Percentiles rank a stretch among this genome's conserved stretches.
Evolutionary conservation across 768 basidiomycete genomes (phyloP).

Genomic region (Termitomyces bulborhizus): DNA sequence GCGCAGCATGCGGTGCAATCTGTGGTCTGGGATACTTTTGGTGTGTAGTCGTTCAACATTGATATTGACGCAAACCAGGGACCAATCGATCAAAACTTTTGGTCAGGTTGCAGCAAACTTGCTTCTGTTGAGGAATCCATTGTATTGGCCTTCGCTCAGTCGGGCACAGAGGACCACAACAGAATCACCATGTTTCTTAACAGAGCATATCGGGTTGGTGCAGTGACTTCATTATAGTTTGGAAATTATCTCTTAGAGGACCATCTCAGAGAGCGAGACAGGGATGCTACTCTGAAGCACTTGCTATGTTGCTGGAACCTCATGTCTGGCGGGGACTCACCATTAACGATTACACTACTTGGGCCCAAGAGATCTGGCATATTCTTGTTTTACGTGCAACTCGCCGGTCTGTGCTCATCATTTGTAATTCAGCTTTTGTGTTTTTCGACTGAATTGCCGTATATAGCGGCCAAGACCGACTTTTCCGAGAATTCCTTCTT

Average conservation of each 20-base stretch:
- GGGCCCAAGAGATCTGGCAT: conserved; percentile 78
- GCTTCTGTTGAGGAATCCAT: conserved; percentile 64
- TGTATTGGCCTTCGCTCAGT: conserved; percentile 58
- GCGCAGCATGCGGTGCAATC: conserved; percentile 71
- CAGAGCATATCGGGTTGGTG: conserved; percentile 58
- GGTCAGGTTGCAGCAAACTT: conserved; percentile 60
- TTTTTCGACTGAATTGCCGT: neutral
- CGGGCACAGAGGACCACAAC: conserved; percentile 54
- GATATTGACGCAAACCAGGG: neutral
- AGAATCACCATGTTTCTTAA: conserved; percentile 58
- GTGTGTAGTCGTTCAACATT: conserved; percentile 26
- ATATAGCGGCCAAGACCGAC: conserved; percentile 55
- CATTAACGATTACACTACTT: conserved; percentile 58
- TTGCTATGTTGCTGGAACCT: conserved; percentile 60
- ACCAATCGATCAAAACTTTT: neutral
- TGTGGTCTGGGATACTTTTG: conserved; percentile 63
- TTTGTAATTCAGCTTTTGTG: conserved; percentile 1
- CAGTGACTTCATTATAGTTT: neutral
- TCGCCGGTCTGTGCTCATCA: conserved; percentile 60
- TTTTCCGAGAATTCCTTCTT: conserved; percentile 60
- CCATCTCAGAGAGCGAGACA: conserved; percentile 55
- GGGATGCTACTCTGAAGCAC: conserved; percentile 57
- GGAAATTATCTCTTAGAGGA: neutral
- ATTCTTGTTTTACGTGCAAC: conserved; percentile 61
- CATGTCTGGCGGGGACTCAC: conserved; percentile 64